Evolutionary conservation across 106 monocot species (phyloP).

Genomic region (Platanthera guangdongensis): DNA sequence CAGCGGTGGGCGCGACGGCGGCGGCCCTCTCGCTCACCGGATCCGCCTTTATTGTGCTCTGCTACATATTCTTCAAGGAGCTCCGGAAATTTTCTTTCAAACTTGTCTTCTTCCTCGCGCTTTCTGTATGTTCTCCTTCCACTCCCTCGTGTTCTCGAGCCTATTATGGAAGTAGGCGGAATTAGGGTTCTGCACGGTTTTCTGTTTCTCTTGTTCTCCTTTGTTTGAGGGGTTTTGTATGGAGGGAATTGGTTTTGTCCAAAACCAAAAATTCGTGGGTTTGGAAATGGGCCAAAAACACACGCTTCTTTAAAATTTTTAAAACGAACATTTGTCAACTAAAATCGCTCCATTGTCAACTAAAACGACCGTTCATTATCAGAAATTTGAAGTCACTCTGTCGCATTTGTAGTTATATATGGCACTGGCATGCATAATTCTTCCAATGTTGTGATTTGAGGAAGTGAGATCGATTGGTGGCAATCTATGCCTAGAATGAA

Average conservation of each 20-base stretch:
- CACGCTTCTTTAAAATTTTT: neutral
- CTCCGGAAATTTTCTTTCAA: slow-evolving; percentile 99
- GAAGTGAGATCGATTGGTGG: neutral
- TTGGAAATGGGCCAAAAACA: too few species aligned
- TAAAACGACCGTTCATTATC: neutral
- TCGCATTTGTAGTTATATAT: neutral
- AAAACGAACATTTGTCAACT: neutral
- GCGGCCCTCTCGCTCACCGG: slow-evolving; percentile 73
- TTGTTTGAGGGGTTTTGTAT: too few species aligned
- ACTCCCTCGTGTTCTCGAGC: neutral
- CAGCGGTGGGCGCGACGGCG: slow-evolving; percentile 50
- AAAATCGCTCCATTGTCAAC: neutral
- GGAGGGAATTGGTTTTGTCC: too few species aligned
- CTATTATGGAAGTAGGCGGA: neutral
- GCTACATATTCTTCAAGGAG: slow-evolving; percentile 91
- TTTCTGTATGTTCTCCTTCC: slow-evolving; percentile 47
- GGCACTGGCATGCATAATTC: neutral
- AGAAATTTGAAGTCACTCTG: neutral
- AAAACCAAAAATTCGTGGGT: too few species aligned
- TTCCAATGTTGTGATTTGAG: neutral
- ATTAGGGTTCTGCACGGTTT: neutral
- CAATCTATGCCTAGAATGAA: neutral
- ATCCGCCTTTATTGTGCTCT: slow-evolving; percentile 88
- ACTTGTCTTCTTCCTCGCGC: slow-evolving; percentile 96
- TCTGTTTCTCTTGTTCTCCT: neutral